These are phyloP conservation scores for Adansonia grandidieri DNA, from an alignment of 441 rosid species.

Conservation along the genomic window DNA sequence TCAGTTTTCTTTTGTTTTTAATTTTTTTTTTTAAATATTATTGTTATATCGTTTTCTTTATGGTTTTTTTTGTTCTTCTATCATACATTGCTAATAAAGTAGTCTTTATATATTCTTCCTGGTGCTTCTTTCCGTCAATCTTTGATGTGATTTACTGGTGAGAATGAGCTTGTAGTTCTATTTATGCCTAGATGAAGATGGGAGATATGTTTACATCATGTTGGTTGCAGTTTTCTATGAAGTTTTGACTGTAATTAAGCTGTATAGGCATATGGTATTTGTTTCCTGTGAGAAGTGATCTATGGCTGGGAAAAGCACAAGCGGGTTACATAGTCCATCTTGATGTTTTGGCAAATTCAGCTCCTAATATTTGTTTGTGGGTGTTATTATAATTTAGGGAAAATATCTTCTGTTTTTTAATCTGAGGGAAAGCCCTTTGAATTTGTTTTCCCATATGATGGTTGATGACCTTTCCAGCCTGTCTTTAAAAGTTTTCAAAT, in stretches of 20 bases:
- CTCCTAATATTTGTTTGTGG: neutral
- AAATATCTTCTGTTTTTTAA: neutral
- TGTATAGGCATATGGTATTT: neutral
- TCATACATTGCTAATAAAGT: neutral
- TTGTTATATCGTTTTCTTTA: neutral
- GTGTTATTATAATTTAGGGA: too few species aligned
- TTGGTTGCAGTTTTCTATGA: neutral
- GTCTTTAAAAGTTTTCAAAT: slow-evolving; percentile 5
- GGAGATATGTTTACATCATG: neutral
- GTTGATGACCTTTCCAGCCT: slow-evolving; percentile 6
- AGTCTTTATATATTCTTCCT: neutral
- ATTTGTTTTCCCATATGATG: neutral
- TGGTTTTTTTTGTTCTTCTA: neutral
- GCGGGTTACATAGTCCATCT: neutral
- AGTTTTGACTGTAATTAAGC: neutral
- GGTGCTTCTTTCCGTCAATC: neutral
- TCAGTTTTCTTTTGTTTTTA: too few species aligned
- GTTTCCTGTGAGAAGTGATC: neutral
- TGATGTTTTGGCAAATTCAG: neutral
- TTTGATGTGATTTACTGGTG: slow-evolving; percentile 20
- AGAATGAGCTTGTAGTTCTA: slow-evolving; percentile 8
- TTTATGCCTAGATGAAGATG: slow-evolving; percentile 13
- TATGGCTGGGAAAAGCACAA: neutral
- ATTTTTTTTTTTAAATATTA: neutral
- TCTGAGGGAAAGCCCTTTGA: neutral